Conservation (phyloP, 2,329 filamentous ascomycete species). For the Trichoderma sp. region DNA sequence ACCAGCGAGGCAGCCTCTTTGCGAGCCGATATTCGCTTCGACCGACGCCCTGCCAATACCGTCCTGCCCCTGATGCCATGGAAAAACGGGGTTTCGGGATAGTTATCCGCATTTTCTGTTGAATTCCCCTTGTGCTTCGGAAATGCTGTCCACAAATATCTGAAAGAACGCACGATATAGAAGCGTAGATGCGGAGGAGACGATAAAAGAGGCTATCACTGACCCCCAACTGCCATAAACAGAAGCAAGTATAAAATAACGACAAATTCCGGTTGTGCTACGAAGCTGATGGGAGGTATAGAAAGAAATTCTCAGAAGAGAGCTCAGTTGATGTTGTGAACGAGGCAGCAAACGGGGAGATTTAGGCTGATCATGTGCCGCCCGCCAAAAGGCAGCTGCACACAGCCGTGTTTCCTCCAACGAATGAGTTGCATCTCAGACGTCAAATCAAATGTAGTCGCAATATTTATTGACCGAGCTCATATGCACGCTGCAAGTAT, state of each 20-base stretch:
- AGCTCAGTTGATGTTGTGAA: background rate
- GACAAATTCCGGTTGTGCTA: no score
- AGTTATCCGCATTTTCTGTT: background rate
- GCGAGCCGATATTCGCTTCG: background rate
- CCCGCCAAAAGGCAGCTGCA: no score
- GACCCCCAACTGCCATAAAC: no score
- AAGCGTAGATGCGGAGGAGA: no score
- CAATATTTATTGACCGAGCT: background rate
- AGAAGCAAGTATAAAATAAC: no score
- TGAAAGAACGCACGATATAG: background rate
- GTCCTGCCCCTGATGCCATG: background rate
- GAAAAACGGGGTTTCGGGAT: background rate
- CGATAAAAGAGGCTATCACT: no score
- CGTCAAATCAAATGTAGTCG: background rate
- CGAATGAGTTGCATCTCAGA: background rate
- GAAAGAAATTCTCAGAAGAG: no score
- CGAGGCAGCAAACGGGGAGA: background rate
- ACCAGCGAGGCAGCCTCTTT: background rate
- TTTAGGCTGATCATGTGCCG: background rate
- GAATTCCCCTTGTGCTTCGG: background rate
- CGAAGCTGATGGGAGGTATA: no score
- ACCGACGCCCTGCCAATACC: background rate
- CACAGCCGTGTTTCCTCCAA: background rate
- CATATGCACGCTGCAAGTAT: background rate
- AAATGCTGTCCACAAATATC: background rate